Evolutionary conservation across 345 rosid species (phyloP), one percentile per base, ranked within the genome.

Genomic region (Cardiospermum halicacabum): DNA sequence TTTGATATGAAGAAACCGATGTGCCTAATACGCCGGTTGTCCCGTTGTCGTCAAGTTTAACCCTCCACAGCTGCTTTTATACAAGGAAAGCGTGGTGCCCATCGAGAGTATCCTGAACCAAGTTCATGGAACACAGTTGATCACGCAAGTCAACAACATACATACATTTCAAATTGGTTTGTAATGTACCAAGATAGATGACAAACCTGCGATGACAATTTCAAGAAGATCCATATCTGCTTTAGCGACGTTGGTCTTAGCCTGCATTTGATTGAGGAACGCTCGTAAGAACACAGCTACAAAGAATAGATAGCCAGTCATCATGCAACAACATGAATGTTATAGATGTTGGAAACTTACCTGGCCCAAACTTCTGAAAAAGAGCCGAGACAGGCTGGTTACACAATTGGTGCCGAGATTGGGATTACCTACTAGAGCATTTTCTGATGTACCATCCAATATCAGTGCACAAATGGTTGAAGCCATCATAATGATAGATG

Each of bases 401-500:
- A 85, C 70, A 25, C 81, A 72, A 70, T 72, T 70, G 25, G 16
- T 25, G 47, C 67, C 69, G 57, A 87, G 83, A 65, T 60, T 62
- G 10, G 80, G 78, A 77, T 76, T 84, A 64, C 73, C 73, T n/a
- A 76, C 73, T 62, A 91, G 88, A 71, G 83, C 82, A 60, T 77
- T 86, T 72, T 91, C 95, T 43, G 99, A 90, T 56, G 85, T 84
- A 39, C 62, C 69, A 65, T 85, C 97, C 45, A 91, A 71, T 62
- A 88, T 69, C 72, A 93, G 68, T 5, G 89, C 68, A 76, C 89
- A 82, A 61, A 94, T 80, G 76, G 91, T 87, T 56, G 92, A 80
- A 68, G 89, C 92, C 99, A 91, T 83, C 89, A 87, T 79, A 3
- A 69, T 48, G 39, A 75, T 59, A 28, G 91, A 81, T 26, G 67